Evolutionary conservation across 352 stramenopile species (phyloP), one percentile per base, ranked within the genome.

Genomic region (Pythium brachiatum): DNA sequence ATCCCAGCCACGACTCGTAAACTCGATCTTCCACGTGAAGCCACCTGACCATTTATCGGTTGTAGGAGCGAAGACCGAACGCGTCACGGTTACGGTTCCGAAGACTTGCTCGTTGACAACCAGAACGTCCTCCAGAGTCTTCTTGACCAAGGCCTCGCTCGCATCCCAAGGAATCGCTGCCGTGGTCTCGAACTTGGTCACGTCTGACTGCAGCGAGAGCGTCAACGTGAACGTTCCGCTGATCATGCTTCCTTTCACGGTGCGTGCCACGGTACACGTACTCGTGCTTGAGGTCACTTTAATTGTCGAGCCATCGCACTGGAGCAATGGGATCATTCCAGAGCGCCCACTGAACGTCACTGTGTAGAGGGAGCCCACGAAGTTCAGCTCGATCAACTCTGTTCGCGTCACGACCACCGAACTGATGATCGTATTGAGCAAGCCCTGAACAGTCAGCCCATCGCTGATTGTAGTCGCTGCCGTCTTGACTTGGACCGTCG

Each of bases 21-120:
- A 99, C 21, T 93, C 97, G 58, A 99, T 91, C 25, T 88, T 84
- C 95, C 95, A 99, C 23, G 85, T 88, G 62, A 97, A 98, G 2
- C 92, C 90, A 16, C 96, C 96, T 6, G 88, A 97, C 94, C 94
- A 99, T 44, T 97, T 90, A 55, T 81, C 80, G 2, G 70, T 79
- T 13, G 88, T 83, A 7, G 89, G 78, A 39, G 87, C 78, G 66
- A 88, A 98, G n/a, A 92, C 79, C 0, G 68, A 71, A 8, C 95
- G 78, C 23, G 77, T 79, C 13, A 99, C 90, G 11, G 47, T 69
- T 3, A 99, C 86, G 2, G 74, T 79, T 0, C 95, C 93, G 71
- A 97, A 98, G 3, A 95, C 85, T 34, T 72, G 74, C 38, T 96
- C 84, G 0, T 32, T 55, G 21, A 27, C 20, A 27, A 25, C 26